Base-by-base conservation (phyloP, 2,329 filamentous ascomycete genomes). In the Alternaria infectoria region DNA sequence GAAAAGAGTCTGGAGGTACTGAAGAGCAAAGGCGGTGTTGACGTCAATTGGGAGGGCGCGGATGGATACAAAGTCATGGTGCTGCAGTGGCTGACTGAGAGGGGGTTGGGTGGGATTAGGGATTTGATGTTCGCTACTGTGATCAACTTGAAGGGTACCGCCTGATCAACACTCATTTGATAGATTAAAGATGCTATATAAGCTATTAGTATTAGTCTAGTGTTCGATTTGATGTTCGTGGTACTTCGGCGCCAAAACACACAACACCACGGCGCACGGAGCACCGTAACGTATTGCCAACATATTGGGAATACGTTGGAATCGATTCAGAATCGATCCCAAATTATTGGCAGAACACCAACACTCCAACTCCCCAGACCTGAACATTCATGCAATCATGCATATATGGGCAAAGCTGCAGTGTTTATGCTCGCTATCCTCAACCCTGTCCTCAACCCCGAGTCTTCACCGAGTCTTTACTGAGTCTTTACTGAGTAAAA, bases 101-200 rank as follows among this genome's bases (percentile, higher is more conserved):
- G 85, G 57, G 91, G 90, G 0, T 84, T 91, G 49, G 81, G 78
- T 11, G 93, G 93, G 0, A 84, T 95, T 28, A 86, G 87, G 15
- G 85, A 90, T 66, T 80, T 96, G 72, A 90, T 96, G 85, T 91
- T 91, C 77, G 92, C 89, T 71, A 94, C 92, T 1, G 93, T 96
- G 87, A 93, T 90, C 76, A 88, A 90, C 54, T 80, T 95, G 69
- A 89, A 88, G 80, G 51, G 61, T 1, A 55, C 58, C 4, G 45
- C 19, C 4, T 61, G 15, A 5, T 32, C 13, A 36, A 6, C 30
- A 15, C 3, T 21, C 21, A 36, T 15, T 2, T 30, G 3, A 30
- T 30, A 13, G 12, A 30, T 5, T 12, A 5, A 30, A 30, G 28
- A 30, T 11, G 28, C 6, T 6, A 13, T 1, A 13, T 0, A 5